Conservation (phyloP, 495 filamentous ascomycete genomes). For the Penicillium daleae region DNA sequence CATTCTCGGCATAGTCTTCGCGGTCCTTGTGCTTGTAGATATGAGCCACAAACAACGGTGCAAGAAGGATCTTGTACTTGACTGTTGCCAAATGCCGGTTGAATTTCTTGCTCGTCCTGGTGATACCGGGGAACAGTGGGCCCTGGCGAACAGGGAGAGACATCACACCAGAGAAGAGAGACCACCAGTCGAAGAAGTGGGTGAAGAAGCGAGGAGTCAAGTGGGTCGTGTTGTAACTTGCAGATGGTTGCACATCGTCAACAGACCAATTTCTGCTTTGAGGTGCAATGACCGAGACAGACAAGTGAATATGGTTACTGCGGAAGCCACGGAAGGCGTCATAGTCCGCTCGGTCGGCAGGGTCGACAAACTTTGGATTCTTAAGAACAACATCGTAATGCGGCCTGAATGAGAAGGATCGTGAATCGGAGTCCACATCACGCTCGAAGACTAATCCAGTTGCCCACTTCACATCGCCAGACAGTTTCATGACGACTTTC, state of each 20-base stretch:
- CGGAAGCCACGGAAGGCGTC: conserved; percentile 94
- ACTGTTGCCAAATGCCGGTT: conserved; percentile 94
- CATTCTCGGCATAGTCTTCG: conserved; percentile 79
- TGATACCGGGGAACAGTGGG: conserved; percentile 82
- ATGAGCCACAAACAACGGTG: conserved; percentile 91
- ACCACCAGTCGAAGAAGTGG: conserved; percentile 98
- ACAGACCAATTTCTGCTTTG: conserved; percentile 74
- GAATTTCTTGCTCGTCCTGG: conserved; percentile 98
- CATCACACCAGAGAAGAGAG: conserved; percentile 91
- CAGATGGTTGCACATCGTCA: conserved; percentile 69
- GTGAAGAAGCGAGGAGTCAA: conserved; percentile 94
- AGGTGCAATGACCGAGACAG: conserved; percentile 84
- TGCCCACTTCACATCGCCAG: conserved; percentile 88
- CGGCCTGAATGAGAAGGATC: conserved; percentile 85
- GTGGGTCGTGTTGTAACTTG: conserved; percentile 94
- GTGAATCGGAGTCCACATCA: conserved; percentile 62
- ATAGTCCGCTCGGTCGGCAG: conserved; percentile 59
- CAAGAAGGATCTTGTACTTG: conserved; percentile 93
- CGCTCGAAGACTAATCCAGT: conserved; percentile 92
- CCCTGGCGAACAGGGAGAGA: conserved; percentile 94
- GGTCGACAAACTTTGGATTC: conserved; percentile 71
- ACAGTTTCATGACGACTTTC: conserved; percentile 98
- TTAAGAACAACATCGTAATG: conserved; percentile 92
- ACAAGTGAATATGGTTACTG: conserved; percentile 94
- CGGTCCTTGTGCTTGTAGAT: conserved; percentile 98